Percentiles rank a stretch among this genome's conserved stretches.
These are phyloP conservation scores for Letharia lupina DNA, from an alignment of 495 filamentous ascomycete species.

Conservation along the genomic window DNA sequence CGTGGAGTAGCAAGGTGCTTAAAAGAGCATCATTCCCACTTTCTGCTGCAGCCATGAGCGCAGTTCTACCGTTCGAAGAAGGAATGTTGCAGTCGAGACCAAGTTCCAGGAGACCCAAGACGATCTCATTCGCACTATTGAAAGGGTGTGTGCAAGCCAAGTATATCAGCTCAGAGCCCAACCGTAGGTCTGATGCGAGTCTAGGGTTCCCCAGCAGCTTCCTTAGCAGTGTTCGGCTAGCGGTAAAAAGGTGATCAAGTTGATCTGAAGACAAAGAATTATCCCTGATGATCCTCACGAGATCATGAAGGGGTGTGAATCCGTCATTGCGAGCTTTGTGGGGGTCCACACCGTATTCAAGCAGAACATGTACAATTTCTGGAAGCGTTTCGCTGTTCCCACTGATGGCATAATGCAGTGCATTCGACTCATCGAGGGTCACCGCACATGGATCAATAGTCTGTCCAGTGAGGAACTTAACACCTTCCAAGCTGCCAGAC, in stretches of 20 bases:
- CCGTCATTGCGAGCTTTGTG: not conserved
- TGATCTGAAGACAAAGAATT: not conserved
- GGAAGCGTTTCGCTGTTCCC: not conserved
- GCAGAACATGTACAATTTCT: not conserved
- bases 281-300: not conserved
- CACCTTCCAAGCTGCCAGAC: not conserved
- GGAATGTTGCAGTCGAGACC: not conserved
- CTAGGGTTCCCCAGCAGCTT: not conserved
- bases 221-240: not conserved
- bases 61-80: not conserved
- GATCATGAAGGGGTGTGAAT: not conserved
- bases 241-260: not conserved
- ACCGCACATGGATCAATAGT: not conserved
- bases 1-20: not conserved
- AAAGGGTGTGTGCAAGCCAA: not conserved
- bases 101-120: not conserved
- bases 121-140: not conserved
- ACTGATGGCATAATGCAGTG: not conserved
- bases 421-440: not conserved
- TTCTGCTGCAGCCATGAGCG: conserved; percentile 6
- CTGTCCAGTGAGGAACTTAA: not conserved
- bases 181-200: not conserved
- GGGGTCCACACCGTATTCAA: not conserved
- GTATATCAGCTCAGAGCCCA: not conserved
- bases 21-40: not conserved